Evolutionary conservation across 73 alveolate genomes (phyloP).

Genomic region (Tetrahymena thermophila): DNA sequence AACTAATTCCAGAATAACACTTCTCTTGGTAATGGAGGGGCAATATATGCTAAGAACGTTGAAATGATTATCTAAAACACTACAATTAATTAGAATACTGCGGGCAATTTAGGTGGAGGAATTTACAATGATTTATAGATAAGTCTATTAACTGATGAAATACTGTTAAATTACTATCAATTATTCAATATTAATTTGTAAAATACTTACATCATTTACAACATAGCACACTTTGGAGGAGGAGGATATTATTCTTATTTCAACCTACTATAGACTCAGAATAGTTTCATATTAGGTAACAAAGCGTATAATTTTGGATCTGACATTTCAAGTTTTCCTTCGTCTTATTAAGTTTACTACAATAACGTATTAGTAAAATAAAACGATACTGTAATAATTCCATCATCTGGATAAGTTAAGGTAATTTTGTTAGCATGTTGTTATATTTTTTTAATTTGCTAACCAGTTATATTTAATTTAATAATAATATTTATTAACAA

Average conservation of each 20-base stretch:
- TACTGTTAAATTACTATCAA: not conserved
- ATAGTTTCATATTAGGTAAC: not conserved
- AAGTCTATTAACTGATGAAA: not conserved
- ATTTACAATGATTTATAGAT: not conserved
- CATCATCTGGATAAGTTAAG: not conserved
- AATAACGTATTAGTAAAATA: not conserved
- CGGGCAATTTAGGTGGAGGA: not conserved
- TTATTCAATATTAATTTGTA: too few relatives aligned
- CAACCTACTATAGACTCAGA: not conserved
- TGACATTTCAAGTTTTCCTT: not conserved
- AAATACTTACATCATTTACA: not conserved
- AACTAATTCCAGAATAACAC: not conserved
- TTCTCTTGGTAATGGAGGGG: not conserved
- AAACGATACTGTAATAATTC: not conserved
- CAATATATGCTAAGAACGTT: too few relatives aligned
- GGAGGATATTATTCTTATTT: not conserved
- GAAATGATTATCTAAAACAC: not conserved
- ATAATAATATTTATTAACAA: too few relatives aligned
- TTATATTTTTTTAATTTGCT: too few relatives aligned
- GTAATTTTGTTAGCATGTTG: not conserved
- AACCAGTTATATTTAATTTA: not conserved
- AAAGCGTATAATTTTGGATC: not conserved
- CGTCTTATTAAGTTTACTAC: not conserved
- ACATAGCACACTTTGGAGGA: not conserved
- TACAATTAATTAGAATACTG: not conserved